Percentiles rank a stretch among this genome's conserved stretches.
Conservation (phyloP, 2,329 filamentous ascomycete genomes). For the Fusarium nematophilum region DNA sequence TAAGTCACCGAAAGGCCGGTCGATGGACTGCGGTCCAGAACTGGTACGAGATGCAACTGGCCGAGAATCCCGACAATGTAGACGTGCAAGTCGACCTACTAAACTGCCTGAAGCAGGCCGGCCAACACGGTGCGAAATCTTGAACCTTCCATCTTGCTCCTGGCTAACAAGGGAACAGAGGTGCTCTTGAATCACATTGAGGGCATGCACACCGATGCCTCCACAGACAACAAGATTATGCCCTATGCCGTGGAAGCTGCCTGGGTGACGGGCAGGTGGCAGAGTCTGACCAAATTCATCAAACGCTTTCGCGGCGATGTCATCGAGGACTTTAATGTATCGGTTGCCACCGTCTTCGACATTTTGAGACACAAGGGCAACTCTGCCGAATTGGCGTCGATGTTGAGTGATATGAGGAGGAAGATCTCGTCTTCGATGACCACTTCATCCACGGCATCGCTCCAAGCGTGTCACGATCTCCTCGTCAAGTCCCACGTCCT, state of each 20-base stretch:
- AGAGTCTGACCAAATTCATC: conserved; percentile 76
- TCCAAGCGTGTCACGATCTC: conserved; percentile 86
- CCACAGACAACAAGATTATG: conserved; percentile 72
- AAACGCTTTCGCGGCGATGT: conserved; percentile 62
- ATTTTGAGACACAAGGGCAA: conserved; percentile 65
- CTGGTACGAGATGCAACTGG: conserved; percentile 94
- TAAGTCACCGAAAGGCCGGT: conserved; percentile 92
- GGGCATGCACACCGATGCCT: conserved; percentile 69
- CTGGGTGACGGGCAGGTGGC: conserved; percentile 89
- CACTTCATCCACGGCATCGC: conserved; percentile 78
- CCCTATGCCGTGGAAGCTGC: conserved; percentile 91
- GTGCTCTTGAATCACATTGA: conserved; percentile 89
- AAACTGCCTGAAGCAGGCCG: conserved; percentile 92
- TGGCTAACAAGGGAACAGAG: conserved; percentile 62
- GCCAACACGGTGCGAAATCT: conserved; percentile 82
- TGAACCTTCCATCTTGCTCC: neutral
- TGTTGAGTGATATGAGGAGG: conserved; percentile 73
- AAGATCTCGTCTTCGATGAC: conserved; percentile 81
- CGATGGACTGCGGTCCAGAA: conserved; percentile 95
- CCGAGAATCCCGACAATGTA: conserved; percentile 79
- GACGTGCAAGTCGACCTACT: conserved; percentile 87
- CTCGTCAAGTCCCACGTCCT: conserved; percentile 88
- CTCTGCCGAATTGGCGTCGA: conserved; percentile 65
- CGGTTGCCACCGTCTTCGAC: conserved; percentile 72
- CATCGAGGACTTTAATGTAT: conserved; percentile 80